A percentile compares a stretch with the other conserved stretches of the same genome.
Evolutionary conservation across 2,329 filamentous ascomycete species (phyloP).

Genomic region (Venturia pyrina): DNA sequence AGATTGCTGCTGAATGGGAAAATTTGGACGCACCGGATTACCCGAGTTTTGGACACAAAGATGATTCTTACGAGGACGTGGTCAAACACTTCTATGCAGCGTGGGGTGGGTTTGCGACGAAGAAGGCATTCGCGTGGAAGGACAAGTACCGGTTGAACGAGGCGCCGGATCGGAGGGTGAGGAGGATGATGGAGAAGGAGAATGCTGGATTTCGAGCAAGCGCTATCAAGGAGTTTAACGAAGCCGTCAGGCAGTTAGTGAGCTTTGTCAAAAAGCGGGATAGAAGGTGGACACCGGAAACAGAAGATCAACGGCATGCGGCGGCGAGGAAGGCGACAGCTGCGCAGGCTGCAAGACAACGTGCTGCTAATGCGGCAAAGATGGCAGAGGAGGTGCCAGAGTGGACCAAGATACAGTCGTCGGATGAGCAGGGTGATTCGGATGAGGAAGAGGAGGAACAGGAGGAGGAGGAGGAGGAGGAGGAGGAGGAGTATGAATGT

Average conservation of each 20-base stretch:
- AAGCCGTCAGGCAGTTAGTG: conserved; percentile 77
- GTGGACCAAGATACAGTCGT: conserved; percentile 54
- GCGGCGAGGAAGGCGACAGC: conserved; percentile 66
- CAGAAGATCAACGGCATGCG: conserved; percentile 71
- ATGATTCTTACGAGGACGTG: conserved; percentile 63
- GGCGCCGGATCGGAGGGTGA: conserved; percentile 72
- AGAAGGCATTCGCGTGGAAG: conserved; percentile 81
- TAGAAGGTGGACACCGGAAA: conserved; percentile 71
- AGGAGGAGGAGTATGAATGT: conserved; percentile 48
- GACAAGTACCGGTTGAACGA: conserved; percentile 76
- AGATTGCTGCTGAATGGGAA: conserved; percentile 61
- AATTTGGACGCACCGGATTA: conserved; percentile 54
- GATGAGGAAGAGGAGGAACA: conserved; percentile 40
- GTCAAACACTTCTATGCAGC: conserved; percentile 71
- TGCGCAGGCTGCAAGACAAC: conserved; percentile 72
- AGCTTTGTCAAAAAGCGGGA: conserved; percentile 86
- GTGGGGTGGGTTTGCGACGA: conserved; percentile 76
- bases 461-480: conserved; percentile 36
- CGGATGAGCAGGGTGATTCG: conserved; percentile 33
- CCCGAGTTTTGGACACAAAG: conserved; percentile 71
- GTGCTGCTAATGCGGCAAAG: conserved; percentile 71
- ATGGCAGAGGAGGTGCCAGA: conserved; percentile 58
- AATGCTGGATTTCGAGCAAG: conserved; percentile 79
- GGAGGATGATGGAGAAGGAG: conserved; percentile 88
- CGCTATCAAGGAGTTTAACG: conserved; percentile 80